These are phyloP conservation scores for Naganishia randhawae DNA, from an alignment of 768 basidiomycete species.

Conservation along the genomic window DNA sequence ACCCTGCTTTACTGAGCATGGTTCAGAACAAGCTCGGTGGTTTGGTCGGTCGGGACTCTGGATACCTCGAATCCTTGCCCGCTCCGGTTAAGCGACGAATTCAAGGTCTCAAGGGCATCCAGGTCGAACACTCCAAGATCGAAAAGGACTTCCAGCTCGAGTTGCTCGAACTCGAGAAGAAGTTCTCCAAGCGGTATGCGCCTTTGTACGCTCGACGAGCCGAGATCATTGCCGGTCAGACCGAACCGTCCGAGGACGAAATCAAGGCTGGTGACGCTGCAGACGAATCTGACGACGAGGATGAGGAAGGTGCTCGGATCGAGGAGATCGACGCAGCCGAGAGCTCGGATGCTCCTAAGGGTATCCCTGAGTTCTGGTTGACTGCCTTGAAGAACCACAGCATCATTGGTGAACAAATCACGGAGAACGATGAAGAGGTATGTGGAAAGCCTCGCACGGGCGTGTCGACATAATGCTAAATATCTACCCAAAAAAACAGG, in stretches of 20 bases:
- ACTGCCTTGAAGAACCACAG: slow-evolving; percentile 90
- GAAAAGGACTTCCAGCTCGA: slow-evolving; percentile 93
- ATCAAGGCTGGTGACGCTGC: slow-evolving; percentile 72
- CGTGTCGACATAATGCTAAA: not conserved
- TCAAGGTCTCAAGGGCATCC: slow-evolving; percentile 89
- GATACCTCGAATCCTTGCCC: slow-evolving; percentile 87
- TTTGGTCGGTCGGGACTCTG: slow-evolving; percentile 85
- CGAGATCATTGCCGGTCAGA: slow-evolving; percentile 74
- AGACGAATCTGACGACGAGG: slow-evolving; percentile 60
- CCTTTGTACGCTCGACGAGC: slow-evolving; percentile 83
- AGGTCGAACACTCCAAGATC: slow-evolving; percentile 82
- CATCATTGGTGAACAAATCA: slow-evolving; percentile 80
- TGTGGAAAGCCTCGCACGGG: slow-evolving; percentile 21
- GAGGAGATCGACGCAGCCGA: slow-evolving; percentile 43
- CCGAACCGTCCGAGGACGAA: slow-evolving; percentile 72
- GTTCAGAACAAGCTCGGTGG: slow-evolving; percentile 81
- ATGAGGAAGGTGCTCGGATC: slow-evolving; percentile 50
- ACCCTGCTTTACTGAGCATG: slow-evolving; percentile 69
- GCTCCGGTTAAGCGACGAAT: slow-evolving; percentile 74
- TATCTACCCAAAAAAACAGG: slow-evolving; percentile 50
- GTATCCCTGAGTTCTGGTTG: slow-evolving; percentile 96
- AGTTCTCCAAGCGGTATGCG: slow-evolving; percentile 56
- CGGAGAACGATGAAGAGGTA: slow-evolving; percentile 73
- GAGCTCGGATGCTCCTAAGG: slow-evolving; percentile 50
- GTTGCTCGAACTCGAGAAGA: slow-evolving; percentile 91